Evolutionary conservation across 2,329 filamentous ascomycete genomes (phyloP), one percentile per base, ranked within the genome.

Genomic region (Diplodia corticola): DNA sequence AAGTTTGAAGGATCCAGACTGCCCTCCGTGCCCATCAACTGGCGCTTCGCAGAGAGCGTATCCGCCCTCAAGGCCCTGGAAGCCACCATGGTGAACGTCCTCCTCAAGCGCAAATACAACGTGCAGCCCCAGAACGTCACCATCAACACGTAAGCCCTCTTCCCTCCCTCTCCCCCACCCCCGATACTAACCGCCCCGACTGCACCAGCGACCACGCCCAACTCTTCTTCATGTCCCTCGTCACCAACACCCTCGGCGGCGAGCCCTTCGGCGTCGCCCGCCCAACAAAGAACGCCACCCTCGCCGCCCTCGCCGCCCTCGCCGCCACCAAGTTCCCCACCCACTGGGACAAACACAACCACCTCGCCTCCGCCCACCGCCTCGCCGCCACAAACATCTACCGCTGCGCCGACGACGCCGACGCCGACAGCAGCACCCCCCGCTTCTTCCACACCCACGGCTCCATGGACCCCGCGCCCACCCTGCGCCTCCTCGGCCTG

Each of bases 41-140:
- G 85, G 84, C 78, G 84, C 2, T 84, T 85, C 60, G 83, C 84
- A 2, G 84, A 86, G 71, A 84, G 82, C 54, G 80, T 84, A 1
- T 78, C 83, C 0, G 75, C 82, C 1, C 69, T 85, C 30, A 85
- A 84, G 70, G 83, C 75, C 1, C 72, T 83, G 20, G 82, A 85
- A 69, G 83, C 82, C 9, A 77, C 78, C 0, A 75, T 84, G 68
- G 69, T 84, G 30, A 80, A 79, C 55, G 75, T 76, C 0, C 71
- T 85, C 10, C 64, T 85, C 7, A 76, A 77, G 57, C 74, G 74
- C n/a, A 84, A 84, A 67, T 85, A 85, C 68, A 72, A 73, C 0
- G 22, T 78, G 2, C 72, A 77, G 22, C 76, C 80, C 0, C 71
- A 76, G 17, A 73, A 79, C 20, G 75, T 82, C 7, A 73, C 76